Conservation (phyloP, 2,329 filamentous ascomycete species). For the Pseudogymnoascus sp. region DNA sequence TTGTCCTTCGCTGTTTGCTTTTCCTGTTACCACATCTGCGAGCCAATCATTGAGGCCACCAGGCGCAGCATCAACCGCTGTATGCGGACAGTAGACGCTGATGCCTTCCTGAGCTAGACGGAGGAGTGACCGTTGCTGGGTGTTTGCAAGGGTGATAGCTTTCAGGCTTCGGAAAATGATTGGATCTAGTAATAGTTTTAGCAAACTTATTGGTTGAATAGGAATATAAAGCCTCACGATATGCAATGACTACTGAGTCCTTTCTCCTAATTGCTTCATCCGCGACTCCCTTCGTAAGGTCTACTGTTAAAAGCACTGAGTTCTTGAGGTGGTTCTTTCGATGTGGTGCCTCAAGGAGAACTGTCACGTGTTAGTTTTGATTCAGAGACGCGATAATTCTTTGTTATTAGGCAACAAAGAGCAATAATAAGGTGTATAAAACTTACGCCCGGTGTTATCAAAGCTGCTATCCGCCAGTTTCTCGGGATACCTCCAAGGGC, state of each 20-base stretch:
- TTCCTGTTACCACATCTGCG: constrained; percentile 69
- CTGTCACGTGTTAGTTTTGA: constrained; percentile 28
- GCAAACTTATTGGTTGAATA: not conserved
- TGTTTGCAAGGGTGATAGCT: constrained; percentile 71
- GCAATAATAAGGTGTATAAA: not conserved
- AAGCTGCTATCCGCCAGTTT: constrained; percentile 80
- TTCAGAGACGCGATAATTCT: not conserved
- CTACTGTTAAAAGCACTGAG: constrained; percentile 74
- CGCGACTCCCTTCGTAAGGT: constrained; percentile 80
- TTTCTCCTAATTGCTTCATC: constrained; percentile 76
- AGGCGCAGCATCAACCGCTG: constrained; percentile 79
- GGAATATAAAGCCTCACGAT: constrained; percentile 50
- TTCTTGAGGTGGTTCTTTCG: constrained; percentile 49
- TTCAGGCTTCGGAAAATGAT: constrained; percentile 95
- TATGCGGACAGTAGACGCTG: constrained; percentile 93
- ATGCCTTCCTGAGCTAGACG: constrained; percentile 77
- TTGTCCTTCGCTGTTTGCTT: constrained; percentile 14
- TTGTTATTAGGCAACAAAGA: not conserved
- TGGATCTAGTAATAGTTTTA: constrained; percentile 52
- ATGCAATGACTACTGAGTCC: constrained; percentile 75
- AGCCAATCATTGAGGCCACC: constrained; percentile 92
- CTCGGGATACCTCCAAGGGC: constrained; percentile 65
- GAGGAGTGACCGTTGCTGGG: constrained; percentile 79
- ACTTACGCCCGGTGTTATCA: constrained; percentile 79
- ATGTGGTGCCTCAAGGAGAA: constrained; percentile 62